A percentile compares a stretch with the other conserved stretches of the same genome.
phyloP scores from a whole-genome alignment of 1,139 yeast genomes.

The Lodderomyces jiufengensis region DNA sequence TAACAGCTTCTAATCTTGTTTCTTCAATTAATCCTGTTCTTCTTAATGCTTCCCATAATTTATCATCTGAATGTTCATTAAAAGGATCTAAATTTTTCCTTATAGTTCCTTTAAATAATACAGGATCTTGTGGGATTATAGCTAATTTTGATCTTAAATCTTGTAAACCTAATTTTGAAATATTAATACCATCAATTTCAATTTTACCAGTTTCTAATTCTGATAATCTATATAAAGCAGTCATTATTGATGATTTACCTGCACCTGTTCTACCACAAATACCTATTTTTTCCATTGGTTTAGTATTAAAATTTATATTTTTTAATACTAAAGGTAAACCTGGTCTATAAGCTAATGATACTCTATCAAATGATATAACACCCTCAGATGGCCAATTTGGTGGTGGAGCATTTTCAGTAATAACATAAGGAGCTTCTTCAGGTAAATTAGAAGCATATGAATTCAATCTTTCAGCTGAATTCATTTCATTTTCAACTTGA shows the following conservation, averaged over 20 bases:
- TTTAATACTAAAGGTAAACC: constrained; percentile 86
- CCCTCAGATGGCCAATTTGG: constrained; percentile 48
- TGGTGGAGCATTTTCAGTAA: constrained; percentile 54
- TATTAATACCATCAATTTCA: constrained; percentile 81
- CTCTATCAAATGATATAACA: constrained; percentile 54
- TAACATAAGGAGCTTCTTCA: constrained; percentile 41
- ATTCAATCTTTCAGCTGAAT: constrained; percentile 75
- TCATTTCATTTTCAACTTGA: constrained; percentile 79
- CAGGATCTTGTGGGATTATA: constrained; percentile 80
- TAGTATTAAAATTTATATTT: constrained; percentile 71
- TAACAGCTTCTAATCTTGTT: constrained; percentile 21
- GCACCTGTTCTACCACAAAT: constrained; percentile 93
- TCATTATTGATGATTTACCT: constrained; percentile 92
- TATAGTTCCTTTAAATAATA: constrained; percentile 62
- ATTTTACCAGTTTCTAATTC: constrained; percentile 84
- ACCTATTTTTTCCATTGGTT: constrained; percentile 81
- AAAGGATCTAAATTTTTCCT: constrained; percentile 70
- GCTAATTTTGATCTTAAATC: constrained; percentile 59
- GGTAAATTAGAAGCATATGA: constrained; percentile 56
- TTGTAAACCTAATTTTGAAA: constrained; percentile 49
- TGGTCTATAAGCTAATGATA: constrained; percentile 71
- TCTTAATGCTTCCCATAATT: constrained; percentile 52
- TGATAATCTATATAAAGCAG: constrained; percentile 85
- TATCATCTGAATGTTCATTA: constrained; percentile 45
- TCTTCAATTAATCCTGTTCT: constrained; percentile 58